Percentiles rank a stretch among this genome's conserved stretches.
These are phyloP conservation scores for Physaria fendleri DNA, from an alignment of 345 rosid genomes.

Conservation along the genomic window DNA sequence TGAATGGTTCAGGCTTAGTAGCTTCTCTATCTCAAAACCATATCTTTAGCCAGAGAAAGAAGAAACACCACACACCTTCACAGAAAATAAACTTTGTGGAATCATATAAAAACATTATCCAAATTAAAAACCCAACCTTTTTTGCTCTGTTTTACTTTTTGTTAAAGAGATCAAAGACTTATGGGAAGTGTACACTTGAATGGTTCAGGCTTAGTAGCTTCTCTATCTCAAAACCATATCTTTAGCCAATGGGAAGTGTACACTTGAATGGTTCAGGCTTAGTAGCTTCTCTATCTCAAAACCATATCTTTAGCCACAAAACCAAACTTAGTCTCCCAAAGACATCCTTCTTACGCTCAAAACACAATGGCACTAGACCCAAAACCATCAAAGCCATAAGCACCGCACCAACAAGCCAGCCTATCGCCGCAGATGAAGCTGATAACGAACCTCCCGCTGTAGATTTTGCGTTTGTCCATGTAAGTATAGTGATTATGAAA, in stretches of 20 bases:
- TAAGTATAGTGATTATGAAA: too few species aligned
- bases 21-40: conserved; percentile 34
- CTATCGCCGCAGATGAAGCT: conserved; percentile 25
- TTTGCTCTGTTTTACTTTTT: background rate
- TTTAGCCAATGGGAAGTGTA: conserved; percentile 47
- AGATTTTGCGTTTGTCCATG: conserved; percentile 77
- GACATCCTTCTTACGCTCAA: conserved; percentile 20
- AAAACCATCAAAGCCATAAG: conserved; percentile 42
- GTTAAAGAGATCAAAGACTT: background rate
- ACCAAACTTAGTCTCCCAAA: conserved; percentile 15
- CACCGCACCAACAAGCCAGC: conserved; percentile 38
- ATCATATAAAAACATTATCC: conserved; percentile 19
- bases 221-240: conserved; percentile 25
- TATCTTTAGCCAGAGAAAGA: conserved; percentile 30
- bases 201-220: conserved; percentile 42
- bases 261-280: conserved; percentile 47
- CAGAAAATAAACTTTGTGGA: conserved; percentile 1
- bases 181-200: conserved; percentile 57
- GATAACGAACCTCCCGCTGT: conserved; percentile 54
- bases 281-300: conserved; percentile 38
- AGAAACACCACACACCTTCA: conserved; percentile 32
- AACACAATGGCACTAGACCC: conserved; percentile 15
- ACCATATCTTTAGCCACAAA: conserved; percentile 16
- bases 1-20: conserved; percentile 40
- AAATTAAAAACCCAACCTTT: background rate